These are phyloP conservation scores for Hemerocallis citrina DNA, from an alignment of 106 monocot genomes.

Conservation along the genomic window DNA sequence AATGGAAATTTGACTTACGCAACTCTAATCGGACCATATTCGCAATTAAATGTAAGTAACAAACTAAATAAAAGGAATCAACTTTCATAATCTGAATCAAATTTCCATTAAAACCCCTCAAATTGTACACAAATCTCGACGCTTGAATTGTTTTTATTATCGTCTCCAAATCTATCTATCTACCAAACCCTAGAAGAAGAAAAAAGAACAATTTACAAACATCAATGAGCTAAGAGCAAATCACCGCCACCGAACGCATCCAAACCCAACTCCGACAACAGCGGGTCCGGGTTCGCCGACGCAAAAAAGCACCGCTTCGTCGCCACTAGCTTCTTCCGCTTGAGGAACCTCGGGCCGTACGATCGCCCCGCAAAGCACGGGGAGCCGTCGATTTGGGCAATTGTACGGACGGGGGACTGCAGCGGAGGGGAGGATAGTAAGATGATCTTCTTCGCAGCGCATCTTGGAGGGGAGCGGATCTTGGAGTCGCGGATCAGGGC, in stretches of 20 bases:
- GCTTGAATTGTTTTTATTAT: too few species aligned
- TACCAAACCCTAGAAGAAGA: neutral
- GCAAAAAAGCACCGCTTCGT: conserved; percentile 7
- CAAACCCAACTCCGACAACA: neutral
- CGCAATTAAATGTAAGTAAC: too few species aligned
- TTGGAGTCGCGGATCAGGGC: conserved; percentile 4
- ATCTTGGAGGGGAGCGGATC: neutral
- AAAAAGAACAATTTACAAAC: neutral
- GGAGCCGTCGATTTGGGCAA: neutral
- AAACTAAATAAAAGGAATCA: too few species aligned
- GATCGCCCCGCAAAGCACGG: neutral
- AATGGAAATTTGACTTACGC: too few species aligned
- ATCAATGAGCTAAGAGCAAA: conserved; percentile 4
- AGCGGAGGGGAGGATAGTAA: neutral
- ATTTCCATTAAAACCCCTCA: too few species aligned
- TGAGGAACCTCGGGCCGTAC: neutral
- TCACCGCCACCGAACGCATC: neutral
- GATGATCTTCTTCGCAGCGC: neutral
- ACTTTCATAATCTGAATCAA: too few species aligned
- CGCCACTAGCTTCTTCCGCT: conserved; percentile 1
- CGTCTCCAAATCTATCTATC: conserved; percentile 6
- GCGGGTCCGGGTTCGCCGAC: neutral
- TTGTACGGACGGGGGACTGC: neutral
- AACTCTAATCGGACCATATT: too few species aligned
- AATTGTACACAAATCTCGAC: too few species aligned